Evolutionary conservation across 441 rosid genomes (phyloP).

Genomic region (Biscutella auriculata): DNA sequence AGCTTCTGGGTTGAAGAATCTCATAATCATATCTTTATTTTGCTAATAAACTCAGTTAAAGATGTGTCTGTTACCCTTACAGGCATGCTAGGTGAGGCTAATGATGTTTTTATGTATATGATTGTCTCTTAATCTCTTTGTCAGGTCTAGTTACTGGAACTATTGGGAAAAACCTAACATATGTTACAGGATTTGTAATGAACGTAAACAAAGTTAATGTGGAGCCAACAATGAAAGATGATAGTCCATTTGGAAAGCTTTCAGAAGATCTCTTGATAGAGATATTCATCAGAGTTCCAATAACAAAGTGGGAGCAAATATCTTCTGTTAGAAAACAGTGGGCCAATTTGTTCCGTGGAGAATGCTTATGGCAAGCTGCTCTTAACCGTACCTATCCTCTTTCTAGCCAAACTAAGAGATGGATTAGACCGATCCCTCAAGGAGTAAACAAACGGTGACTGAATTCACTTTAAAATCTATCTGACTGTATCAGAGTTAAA

Average conservation of each 20-base stretch:
- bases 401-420: constrained; percentile 42
- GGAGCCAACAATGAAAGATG: constrained; percentile 20
- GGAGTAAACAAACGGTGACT: constrained; percentile 58
- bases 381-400: constrained; percentile 40
- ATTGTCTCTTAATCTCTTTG: background rate
- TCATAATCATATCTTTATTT: too few relatives aligned
- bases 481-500: background rate
- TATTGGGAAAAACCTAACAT: background rate
- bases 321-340: constrained; percentile 60
- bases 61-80: too few relatives aligned
- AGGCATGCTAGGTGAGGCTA: background rate
- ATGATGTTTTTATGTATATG: background rate
- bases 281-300: constrained; percentile 59
- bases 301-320: constrained; percentile 46
- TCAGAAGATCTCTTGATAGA: constrained; percentile 69
- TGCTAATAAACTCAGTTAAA: too few relatives aligned
- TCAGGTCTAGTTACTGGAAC: background rate
- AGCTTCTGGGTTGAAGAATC: too few relatives aligned
- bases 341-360: constrained; percentile 59
- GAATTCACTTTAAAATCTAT: background rate
- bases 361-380: constrained; percentile 83
- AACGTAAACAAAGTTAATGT: constrained; percentile 21
- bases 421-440: constrained; percentile 74
- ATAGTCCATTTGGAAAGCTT: constrained; percentile 42
- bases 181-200: constrained; percentile 43